Evolutionary conservation across 1,284 basidiomycete species (phyloP).

Genomic region (Cryptococcus hybrid): DNA sequence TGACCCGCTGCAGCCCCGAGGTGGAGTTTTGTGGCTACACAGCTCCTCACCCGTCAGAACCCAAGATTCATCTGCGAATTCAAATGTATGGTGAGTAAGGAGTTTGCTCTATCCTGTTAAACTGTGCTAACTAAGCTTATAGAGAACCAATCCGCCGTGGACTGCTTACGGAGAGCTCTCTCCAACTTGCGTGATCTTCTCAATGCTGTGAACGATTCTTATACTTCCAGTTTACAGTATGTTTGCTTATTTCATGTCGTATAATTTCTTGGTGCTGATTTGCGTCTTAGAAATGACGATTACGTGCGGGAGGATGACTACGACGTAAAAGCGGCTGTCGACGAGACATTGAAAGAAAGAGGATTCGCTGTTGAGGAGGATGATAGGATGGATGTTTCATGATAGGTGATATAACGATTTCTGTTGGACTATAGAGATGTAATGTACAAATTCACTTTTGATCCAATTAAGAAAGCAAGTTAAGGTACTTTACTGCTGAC

Average conservation of each 20-base stretch:
- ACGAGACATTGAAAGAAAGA: slow-evolving; percentile 33
- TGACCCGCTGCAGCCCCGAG: slow-evolving; percentile 66
- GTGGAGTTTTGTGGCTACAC: slow-evolving; percentile 99
- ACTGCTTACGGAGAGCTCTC: slow-evolving; percentile 71
- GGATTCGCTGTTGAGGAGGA: slow-evolving; percentile 29
- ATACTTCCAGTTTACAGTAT: slow-evolving; percentile 59
- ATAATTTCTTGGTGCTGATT: background rate
- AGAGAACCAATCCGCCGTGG: slow-evolving; percentile 77
- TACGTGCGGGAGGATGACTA: slow-evolving; percentile 45
- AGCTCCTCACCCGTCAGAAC: slow-evolving; percentile 94
- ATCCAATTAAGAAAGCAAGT: too few species aligned
- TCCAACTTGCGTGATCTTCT: slow-evolving; percentile 72
- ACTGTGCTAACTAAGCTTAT: background rate
- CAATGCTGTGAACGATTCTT: slow-evolving; percentile 64
- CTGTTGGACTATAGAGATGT: too few species aligned
- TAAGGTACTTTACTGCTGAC: too few species aligned
- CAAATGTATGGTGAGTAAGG: slow-evolving; percentile 92
- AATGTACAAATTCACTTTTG: too few species aligned
- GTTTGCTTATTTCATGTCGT: slow-evolving; percentile 8
- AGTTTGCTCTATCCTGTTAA: background rate
- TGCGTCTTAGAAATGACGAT: slow-evolving; percentile 31
- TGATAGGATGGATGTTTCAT: slow-evolving; percentile 20
- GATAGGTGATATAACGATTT: background rate
- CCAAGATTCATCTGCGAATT: slow-evolving; percentile 90
- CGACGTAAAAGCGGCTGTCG: slow-evolving; percentile 44